phyloP scores from a whole-genome alignment of 2,329 filamentous ascomycete genomes.

The Pseudogymnoascus sp. region DNA sequence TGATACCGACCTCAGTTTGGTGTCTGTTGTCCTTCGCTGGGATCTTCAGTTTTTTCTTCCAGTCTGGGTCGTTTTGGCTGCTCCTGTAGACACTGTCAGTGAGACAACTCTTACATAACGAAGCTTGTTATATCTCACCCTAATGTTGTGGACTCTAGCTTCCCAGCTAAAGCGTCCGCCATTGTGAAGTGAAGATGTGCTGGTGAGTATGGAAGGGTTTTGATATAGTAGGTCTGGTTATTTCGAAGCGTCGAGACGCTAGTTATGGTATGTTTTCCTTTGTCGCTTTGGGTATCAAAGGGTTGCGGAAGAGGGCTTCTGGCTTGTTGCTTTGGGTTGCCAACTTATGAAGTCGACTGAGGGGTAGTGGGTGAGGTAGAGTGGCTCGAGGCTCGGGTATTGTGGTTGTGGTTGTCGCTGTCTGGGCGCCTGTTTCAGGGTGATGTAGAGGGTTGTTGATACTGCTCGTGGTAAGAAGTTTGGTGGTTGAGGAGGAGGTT shows the following conservation, averaged over 20 bases:
- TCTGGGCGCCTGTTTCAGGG: background rate
- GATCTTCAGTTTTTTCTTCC: conserved; percentile 65
- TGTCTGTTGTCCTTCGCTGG: conserved; percentile 67
- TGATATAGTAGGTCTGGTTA: background rate
- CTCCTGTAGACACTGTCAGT: conserved; percentile 36
- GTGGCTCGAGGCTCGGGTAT: conserved; percentile 8
- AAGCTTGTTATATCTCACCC: conserved; percentile 33
- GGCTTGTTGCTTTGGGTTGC: background rate
- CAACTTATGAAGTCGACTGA: conserved; percentile 3
- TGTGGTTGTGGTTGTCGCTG: background rate
- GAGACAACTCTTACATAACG: conserved; percentile 29
- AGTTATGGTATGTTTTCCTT: conserved; percentile 1
- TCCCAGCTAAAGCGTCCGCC: conserved; percentile 41
- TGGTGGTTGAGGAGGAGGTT: background rate
- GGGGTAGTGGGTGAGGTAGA: conserved; percentile 7
- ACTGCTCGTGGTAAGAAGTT: background rate
- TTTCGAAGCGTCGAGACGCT: background rate
- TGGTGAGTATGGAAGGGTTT: background rate
- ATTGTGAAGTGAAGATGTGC: conserved; percentile 26
- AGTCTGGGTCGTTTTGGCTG: conserved; percentile 49
- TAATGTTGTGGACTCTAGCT: conserved; percentile 46
- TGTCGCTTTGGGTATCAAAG: conserved; percentile 6
- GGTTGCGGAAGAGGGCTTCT: conserved; percentile 1
- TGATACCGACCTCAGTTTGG: conserved; percentile 62
- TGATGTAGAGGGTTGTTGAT: background rate